Base-by-base conservation (phyloP, 495 filamentous ascomycete genomes). In the Penicillium simplicissimum region DNA sequence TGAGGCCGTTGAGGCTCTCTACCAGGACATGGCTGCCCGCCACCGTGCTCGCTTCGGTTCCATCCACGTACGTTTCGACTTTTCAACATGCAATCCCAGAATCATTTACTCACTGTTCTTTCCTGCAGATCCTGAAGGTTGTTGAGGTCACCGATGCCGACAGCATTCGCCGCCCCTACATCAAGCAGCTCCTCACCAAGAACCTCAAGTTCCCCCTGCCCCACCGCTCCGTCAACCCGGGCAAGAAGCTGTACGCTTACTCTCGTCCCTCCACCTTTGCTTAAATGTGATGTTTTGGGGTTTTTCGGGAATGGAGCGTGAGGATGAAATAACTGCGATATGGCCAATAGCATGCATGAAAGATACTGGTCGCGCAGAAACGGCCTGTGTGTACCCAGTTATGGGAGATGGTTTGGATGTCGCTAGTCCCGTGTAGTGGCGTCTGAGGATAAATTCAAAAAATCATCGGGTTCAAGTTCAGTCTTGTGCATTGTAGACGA, bases 1-100 rank as follows among this genome's bases (percentile, higher is more conserved):
- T 64, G 94, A 92, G 62, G 95, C 95, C 64, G 95, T 98, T 63
- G 91, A 98, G 82, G 84, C 93, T 67, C 88, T 98, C 77, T 98
- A 98, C 87, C 91, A 96, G 83, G 95, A 98, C 81, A 98, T 98
- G 96, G 90, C 95, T 73, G 93, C 96, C 77, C 90, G 96, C 74
- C 95, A 98, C 85, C 91, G 95, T 79, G 87, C 95, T 70, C 91
- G 95, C 68, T 98, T 98, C 85, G 87, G 96, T 79, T 96, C 92
- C 58, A 90, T 98, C 77, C 91, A 96, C 87, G 94, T 97, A 91
- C 56, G 93, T 82, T 66, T 13, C 37, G 28, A 33, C 33, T 17
- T 11, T 28, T n/a, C 14, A 7, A 0, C 11, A 14, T 15, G n/a
- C 31, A 34, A 14, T 49, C 5, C 52, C 17, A 71, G 81, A 67